A percentile compares a stretch with the other conserved stretches of the same genome.
These are phyloP conservation scores for Phytophthora brassicae DNA, from an alignment of 352 stramenopile genomes.

Conservation along the genomic window DNA sequence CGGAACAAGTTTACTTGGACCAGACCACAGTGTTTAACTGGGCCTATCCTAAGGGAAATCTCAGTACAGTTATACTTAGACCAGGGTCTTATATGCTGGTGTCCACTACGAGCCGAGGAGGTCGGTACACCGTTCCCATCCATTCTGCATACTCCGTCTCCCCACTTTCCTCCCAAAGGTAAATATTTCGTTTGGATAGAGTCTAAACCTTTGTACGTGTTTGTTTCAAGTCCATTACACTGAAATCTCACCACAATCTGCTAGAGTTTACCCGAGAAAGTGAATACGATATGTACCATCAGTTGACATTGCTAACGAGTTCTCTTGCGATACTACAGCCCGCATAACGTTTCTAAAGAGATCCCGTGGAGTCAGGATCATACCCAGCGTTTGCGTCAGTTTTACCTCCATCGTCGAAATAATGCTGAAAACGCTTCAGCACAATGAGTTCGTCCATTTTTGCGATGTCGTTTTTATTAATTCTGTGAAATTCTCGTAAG, in stretches of 20 bases:
- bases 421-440: slow-evolving; percentile 10
- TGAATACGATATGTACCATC: slow-evolving; percentile 10
- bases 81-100: no score
- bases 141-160: not conserved
- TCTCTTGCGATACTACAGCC: not conserved
- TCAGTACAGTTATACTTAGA: no score
- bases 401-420: not conserved
- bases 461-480: not conserved
- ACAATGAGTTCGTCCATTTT: slow-evolving; percentile 6
- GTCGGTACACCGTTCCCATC: no score
- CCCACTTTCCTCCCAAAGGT: not conserved
- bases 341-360: slow-evolving; percentile 1
- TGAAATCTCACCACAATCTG: slow-evolving; percentile 1
- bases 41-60: no score
- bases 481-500: not conserved
- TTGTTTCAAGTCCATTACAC: not conserved
- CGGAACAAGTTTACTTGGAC: no score
- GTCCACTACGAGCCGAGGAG: no score
- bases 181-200: not conserved
- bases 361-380: not conserved
- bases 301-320: slow-evolving; percentile 1
- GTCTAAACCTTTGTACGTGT: slow-evolving; percentile 7
- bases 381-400: not conserved
- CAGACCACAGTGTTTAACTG: no score
- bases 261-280: slow-evolving; percentile 2